Evolutionary conservation across 495 filamentous ascomycete genomes (phyloP), one percentile per base, ranked within the genome.

Genomic region (Hamigera avellanea): DNA sequence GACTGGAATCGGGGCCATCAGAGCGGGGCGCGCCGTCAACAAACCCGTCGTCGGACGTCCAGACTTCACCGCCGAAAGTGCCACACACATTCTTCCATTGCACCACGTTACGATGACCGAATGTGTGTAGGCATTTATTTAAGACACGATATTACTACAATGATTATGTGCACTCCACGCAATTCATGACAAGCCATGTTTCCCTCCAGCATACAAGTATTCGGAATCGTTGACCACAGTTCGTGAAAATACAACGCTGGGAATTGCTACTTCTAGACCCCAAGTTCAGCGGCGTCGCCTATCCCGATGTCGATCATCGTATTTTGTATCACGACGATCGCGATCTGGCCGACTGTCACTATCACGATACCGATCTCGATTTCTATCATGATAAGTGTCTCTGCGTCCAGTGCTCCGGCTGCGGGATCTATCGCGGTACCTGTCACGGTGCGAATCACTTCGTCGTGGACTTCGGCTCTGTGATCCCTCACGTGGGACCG

Each of bases 391-490:
- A 16, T 44, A 40, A 23, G 48, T 54, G 29, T 61, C 48, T 18
- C 46, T 41, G 12, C 46, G 49, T 17, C 40, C 42, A 3, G 73
- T 6, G n/a, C 28, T 15, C n/a, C 28, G 73, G 44, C 75, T 78
- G 37, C 68, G 47, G 19, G 66, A 65, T 43, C 56, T 46, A 33
- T 54, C 57, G 8, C 59, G 52, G 44, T 47, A 49, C 10, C 43
- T 45, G 25, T 38, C 39, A 17, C 52, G 47, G 32, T 53, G 27
- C 5, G 43, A 33, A 27, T 57, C 43, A 41, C 53, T 51, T 27
- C 44, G 36, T 33, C 46, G 43, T 2, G 70, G 72, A 46, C 74
- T 76, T 38, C 70, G 62, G 52, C 73, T 78, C 10, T 41, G 37
- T 29, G 39, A 42, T 4, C 41, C 40, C 14, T 49, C 46, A n/a